Base-by-base conservation (phyloP, 768 basidiomycete genomes). In the Trametes elegans region DNA sequence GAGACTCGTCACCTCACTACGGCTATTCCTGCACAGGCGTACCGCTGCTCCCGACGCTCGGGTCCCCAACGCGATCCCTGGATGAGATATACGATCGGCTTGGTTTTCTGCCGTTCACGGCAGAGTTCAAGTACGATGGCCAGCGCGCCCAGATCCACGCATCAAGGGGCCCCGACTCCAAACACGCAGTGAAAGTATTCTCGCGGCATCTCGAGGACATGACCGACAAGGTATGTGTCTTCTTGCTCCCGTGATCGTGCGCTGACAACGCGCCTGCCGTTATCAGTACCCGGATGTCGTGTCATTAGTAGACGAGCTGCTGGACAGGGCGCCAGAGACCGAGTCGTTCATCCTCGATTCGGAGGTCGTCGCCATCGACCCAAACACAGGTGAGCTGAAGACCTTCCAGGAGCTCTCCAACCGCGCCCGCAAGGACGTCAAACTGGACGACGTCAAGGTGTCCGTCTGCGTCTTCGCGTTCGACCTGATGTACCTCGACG, bases 91-190 rank as follows among this genome's bases (percentile, higher is more conserved):
- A 90, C 64, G 79, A 82, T 40, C 78, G 85, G 7, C 72, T 93
- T 18, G 79, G 79, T 19, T 74, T 77, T 28, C 72, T 82, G 28
- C 79, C 85, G 9, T 97, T 94, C 70, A 78, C 82, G 14, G 88
- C 91, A 28, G 94, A 97, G 72, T 90, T 89, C 67, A 97, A 96
- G 70, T 90, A 94, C 63, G 94, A 97, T 62, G 94, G 88, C 18
- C 88, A 91, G 64, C 79, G 88, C 44, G 90, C 87, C 18, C 90
- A 91, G 69, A 84, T 90, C n/a, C 88, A 90, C 66, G 86, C 77
- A 11, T 64, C 49, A 38, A 68, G 59, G 58, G 65, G 64, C 13
- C 62, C 68, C 3, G 63, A 68, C 28, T 73, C 66, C 28, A 61
- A 65, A 10, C 49, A 65, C 27, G 63, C 60, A 9, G 78, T 91